Conservation (phyloP, 108 stramenopile species). For the Skeletonema potamos region DNA sequence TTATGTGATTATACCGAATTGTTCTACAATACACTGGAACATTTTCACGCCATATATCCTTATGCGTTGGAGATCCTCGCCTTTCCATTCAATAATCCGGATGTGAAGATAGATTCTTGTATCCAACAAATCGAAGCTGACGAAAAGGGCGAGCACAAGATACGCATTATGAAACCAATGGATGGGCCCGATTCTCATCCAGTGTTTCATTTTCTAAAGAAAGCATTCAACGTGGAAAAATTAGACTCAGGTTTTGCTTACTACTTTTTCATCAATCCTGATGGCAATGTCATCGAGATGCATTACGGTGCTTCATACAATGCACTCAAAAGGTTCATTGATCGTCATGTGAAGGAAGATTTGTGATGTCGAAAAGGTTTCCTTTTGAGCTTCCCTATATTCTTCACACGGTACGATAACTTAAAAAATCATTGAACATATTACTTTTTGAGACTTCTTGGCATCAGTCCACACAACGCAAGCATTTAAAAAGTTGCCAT, state of each 20-base stretch:
- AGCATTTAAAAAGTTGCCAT: too few relatives aligned
- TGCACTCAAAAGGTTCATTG: conserved; percentile 28
- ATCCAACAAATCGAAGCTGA: conserved; percentile 14
- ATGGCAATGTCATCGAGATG: conserved; percentile 36
- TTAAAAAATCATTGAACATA: too few relatives aligned
- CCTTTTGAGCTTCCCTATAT: too few relatives aligned
- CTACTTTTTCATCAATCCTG: conserved; percentile 38
- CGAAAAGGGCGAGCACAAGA: conserved; percentile 26
- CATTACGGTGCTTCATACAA: conserved; percentile 38
- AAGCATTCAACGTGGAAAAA: conserved; percentile 26
- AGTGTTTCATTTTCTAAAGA: conserved; percentile 29
- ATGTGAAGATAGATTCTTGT: conserved; percentile 17
- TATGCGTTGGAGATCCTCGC: conserved; percentile 40
- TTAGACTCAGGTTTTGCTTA: conserved; percentile 36
- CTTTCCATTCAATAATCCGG: conserved; percentile 37
- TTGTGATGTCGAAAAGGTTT: background rate
- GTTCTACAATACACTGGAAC: conserved; percentile 33
- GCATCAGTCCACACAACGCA: too few relatives aligned
- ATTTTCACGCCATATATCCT: conserved; percentile 38
- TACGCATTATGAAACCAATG: conserved; percentile 37
- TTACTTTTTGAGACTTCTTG: too few relatives aligned
- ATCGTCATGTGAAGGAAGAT: conserved; percentile 35
- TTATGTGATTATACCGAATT: conserved; percentile 36
- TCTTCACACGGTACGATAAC: too few relatives aligned
- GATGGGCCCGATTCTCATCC: conserved; percentile 45